Base-by-base conservation (phyloP, 352 stramenopile genomes). In the Phytophthora lateralis region DNA sequence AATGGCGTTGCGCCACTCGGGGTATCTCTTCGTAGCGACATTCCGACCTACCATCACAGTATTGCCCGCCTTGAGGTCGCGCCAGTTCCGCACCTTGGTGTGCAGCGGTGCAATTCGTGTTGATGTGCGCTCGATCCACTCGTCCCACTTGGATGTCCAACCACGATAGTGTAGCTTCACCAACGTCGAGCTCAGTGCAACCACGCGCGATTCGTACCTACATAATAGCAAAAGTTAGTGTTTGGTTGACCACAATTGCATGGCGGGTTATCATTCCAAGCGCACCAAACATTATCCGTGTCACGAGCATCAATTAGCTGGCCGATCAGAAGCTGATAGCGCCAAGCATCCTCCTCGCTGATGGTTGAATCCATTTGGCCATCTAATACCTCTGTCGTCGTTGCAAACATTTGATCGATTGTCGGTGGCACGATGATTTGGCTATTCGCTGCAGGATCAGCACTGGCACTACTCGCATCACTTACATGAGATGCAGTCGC, bases 81-180 rank as follows among this genome's bases (percentile, higher is more conserved):
- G 75, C 85, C 85, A 93, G 52, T 91, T 84, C 5, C 47, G 69
- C 15, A 91, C 78, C 24, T 73, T 70, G 1, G 94, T 98, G 54
- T 98, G 84, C 66, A 99, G 96, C 0, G 94, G 95, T n/a, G 91
- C 85, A 17, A 99, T 79, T 4, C 96, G 81, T 12, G 78, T 79
- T 7, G 95, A 98, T 48, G 95, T 82, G 46, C 80, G 87, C 6
- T 88, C 63, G 51, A 99, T 86, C 94, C 95, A 98, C 71, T 99
- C 96, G 75, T 99, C 96, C 97, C 97, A 99, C 45, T 96, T 91
- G 10, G 88, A 71, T 1, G 97, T 97, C 96, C 96, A 99, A 12
- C 96, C 95, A 50, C 98, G 97, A 69, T 98, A 99, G 65, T 98
- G 96, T 44, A 99, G 78, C 21, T 96, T 82, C 27, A 98, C 75